phyloP scores from a whole-genome alignment of 2,329 filamentous ascomycete genomes.

The Exophiala oligosperma region DNA sequence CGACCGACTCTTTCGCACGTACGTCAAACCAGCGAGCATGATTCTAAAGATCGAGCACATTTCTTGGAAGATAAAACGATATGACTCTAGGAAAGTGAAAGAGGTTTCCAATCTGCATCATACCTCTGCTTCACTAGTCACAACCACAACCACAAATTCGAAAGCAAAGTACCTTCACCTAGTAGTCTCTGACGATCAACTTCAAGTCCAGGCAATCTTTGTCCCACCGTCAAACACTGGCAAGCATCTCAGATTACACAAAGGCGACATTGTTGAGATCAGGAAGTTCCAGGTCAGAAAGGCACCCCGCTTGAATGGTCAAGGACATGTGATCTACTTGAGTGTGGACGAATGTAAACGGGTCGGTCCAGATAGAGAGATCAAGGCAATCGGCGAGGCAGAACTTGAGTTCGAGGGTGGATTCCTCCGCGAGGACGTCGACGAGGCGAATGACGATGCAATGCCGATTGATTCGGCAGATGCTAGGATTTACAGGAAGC shows the following conservation, averaged over 20 bases:
- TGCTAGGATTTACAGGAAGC: neutral
- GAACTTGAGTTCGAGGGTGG: constrained; percentile 15
- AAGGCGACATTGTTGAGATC: constrained; percentile 28
- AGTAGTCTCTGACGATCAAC: constrained; percentile 32
- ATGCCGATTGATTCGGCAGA: neutral
- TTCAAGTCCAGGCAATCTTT: constrained; percentile 33
- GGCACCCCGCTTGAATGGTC: constrained; percentile 24
- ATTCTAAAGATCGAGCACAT: constrained; percentile 32
- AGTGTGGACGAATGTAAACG: constrained; percentile 29
- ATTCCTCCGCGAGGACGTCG: constrained; percentile 14
- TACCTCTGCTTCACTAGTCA: neutral
- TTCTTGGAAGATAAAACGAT: constrained; percentile 11
- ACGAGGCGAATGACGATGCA: neutral
- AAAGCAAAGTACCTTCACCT: neutral
- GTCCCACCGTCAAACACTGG: constrained; percentile 18
- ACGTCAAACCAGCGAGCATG: constrained; percentile 29
- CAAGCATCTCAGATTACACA: constrained; percentile 10
- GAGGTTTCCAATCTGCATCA: neutral
- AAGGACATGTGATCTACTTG: constrained; percentile 29
- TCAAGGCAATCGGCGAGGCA: neutral
- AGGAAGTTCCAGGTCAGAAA: constrained; percentile 29
- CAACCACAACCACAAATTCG: too few relatives aligned
- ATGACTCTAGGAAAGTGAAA: constrained; percentile 11
- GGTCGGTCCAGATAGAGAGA: constrained; percentile 4
- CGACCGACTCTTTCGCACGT: constrained; percentile 34